These are phyloP conservation scores for Sarocladium brachiariae DNA, from an alignment of 2,329 filamentous ascomycete species.

Conservation along the genomic window DNA sequence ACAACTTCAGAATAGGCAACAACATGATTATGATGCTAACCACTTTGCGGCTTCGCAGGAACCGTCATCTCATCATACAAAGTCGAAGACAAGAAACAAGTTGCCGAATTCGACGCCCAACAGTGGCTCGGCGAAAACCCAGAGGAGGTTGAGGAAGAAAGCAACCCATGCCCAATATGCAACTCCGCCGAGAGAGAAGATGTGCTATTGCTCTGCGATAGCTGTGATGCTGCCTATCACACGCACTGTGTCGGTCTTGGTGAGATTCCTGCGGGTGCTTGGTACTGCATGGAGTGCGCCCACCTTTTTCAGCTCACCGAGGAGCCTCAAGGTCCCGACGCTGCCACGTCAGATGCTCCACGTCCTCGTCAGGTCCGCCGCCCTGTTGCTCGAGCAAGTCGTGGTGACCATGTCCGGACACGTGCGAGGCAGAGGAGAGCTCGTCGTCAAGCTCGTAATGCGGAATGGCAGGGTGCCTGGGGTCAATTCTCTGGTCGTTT, in stretches of 20 bases:
- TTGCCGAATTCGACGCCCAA: slow-evolving; percentile 79
- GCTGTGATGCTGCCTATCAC: slow-evolving; percentile 84
- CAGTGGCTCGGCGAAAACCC: slow-evolving; percentile 64
- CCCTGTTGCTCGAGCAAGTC: slow-evolving; percentile 24
- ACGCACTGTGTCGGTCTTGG: slow-evolving; percentile 86
- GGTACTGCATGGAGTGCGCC: slow-evolving; percentile 86
- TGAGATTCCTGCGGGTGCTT: slow-evolving; percentile 66
- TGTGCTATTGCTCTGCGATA: slow-evolving; percentile 81
- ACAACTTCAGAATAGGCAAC: background rate
- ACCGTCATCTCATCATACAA: slow-evolving; percentile 50
- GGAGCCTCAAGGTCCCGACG: slow-evolving; percentile 19
- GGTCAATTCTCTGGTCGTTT: slow-evolving; percentile 54
- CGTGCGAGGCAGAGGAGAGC: slow-evolving; percentile 50
- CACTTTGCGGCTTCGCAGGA: slow-evolving; percentile 32
- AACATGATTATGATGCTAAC: background rate
- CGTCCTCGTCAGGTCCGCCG: slow-evolving; percentile 23
- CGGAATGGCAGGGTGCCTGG: slow-evolving; percentile 87
- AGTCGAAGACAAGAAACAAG: slow-evolving; percentile 80
- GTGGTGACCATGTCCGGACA: slow-evolving; percentile 41
- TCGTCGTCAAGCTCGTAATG: slow-evolving; percentile 59
- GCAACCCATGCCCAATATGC: slow-evolving; percentile 77
- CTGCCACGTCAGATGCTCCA: slow-evolving; percentile 17
- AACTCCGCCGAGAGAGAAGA: slow-evolving; percentile 75
- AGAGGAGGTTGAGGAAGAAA: slow-evolving; percentile 62
- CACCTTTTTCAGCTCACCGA: slow-evolving; percentile 36